Evolutionary conservation across 2,329 filamentous ascomycete species (phyloP).

Genomic region (Passalora sequoiae): DNA sequence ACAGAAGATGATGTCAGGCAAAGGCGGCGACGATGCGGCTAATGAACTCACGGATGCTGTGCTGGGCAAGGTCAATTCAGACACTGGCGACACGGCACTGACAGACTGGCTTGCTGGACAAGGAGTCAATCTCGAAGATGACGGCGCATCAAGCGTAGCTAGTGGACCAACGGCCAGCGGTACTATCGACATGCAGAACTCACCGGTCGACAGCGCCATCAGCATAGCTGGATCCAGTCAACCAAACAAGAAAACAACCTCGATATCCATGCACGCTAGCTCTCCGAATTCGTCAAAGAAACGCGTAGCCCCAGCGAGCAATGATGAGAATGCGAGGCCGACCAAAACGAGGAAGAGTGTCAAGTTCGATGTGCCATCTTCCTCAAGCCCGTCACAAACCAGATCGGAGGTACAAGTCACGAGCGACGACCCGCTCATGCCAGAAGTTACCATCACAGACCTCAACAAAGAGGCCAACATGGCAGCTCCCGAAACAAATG

Average conservation of each 20-base stretch:
- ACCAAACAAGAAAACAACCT: slow-evolving; percentile 1
- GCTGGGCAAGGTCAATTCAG: slow-evolving; percentile 33
- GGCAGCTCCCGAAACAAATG: slow-evolving; percentile 5
- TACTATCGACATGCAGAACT: slow-evolving; percentile 7
- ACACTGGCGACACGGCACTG: slow-evolving; percentile 25
- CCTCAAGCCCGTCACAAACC: background rate
- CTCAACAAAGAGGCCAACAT: slow-evolving; percentile 1
- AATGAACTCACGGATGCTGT: slow-evolving; percentile 41
- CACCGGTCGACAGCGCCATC: slow-evolving; percentile 18
- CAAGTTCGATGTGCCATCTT: slow-evolving; percentile 12
- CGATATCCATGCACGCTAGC: slow-evolving; percentile 15
- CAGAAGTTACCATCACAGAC: slow-evolving; percentile 4
- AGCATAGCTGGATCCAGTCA: background rate
- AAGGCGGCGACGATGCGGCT: slow-evolving; percentile 40
- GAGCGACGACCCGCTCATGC: slow-evolving; percentile 12
- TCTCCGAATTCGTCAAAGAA: slow-evolving; percentile 17
- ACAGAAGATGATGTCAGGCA: slow-evolving; percentile 41
- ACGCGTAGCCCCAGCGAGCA: slow-evolving; percentile 2
- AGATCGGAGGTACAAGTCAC: background rate
- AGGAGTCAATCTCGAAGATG: slow-evolving; percentile 29
- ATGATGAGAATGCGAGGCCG: slow-evolving; percentile 3
- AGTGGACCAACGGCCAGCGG: slow-evolving; percentile 28
- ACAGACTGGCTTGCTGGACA: slow-evolving; percentile 32
- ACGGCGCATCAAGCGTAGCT: slow-evolving; percentile 26
- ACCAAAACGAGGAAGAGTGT: slow-evolving; percentile 16